A percentile compares a stretch with the other conserved stretches of the same genome.
Conservation (phyloP, 768 basidiomycete genomes). For the Grammothele lineata region DNA sequence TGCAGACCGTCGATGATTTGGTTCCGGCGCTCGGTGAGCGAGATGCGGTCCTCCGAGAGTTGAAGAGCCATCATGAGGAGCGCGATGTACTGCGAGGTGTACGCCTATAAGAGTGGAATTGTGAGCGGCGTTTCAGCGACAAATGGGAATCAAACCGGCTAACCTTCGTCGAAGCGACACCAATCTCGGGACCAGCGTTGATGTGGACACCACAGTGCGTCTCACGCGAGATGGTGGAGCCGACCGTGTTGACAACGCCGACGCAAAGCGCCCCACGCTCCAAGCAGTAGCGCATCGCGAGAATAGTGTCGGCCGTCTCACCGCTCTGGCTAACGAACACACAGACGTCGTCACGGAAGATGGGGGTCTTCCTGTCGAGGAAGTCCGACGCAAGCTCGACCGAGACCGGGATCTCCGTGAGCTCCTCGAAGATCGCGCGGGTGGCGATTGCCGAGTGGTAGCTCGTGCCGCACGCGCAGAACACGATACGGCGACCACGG, state of each 20-base stretch:
- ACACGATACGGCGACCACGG: constrained; percentile 90
- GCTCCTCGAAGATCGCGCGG: constrained; percentile 95
- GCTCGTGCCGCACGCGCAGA: constrained; percentile 97
- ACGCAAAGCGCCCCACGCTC: constrained; percentile 96
- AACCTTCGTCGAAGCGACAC: constrained; percentile 97
- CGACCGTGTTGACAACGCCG: constrained; percentile 98
- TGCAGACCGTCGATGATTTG: constrained; percentile 93
- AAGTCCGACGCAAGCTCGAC: constrained; percentile 98
- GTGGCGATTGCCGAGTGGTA: constrained; percentile 98
- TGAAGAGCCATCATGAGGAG: constrained; percentile 98
- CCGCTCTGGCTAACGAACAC: constrained; percentile 97
- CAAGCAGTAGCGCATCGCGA: constrained; percentile 93
- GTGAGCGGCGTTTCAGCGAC: constrained; percentile 1
- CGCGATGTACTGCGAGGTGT: constrained; percentile 98
- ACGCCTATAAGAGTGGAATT: constrained; percentile 68
- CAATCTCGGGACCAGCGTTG: constrained; percentile 98
- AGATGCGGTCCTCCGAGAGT: constrained; percentile 95
- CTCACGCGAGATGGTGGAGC: constrained; percentile 95
- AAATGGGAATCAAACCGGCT: constrained; percentile 11
- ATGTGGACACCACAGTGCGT: constrained; percentile 99
- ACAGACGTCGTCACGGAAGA: constrained; percentile 98
- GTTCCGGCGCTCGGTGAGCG: constrained; percentile 83
- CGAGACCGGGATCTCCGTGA: constrained; percentile 97
- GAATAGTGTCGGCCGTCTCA: constrained; percentile 97
- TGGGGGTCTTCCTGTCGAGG: constrained; percentile 97